These are phyloP conservation scores for Pinus taeda DNA, from an alignment of 75 land plant species.

Conservation along the genomic window DNA sequence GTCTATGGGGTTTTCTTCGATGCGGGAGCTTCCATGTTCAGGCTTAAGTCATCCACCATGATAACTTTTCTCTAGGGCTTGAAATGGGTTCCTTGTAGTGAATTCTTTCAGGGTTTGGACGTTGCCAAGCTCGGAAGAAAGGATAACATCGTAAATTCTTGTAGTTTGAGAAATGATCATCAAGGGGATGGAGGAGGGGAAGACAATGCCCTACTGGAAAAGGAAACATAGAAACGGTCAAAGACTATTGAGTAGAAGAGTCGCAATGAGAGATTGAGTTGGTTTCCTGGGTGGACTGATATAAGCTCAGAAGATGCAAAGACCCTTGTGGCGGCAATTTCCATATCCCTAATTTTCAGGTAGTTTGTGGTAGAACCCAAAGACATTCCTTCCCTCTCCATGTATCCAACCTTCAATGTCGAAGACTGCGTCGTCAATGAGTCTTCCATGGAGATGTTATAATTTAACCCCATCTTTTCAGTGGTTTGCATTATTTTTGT, in stretches of 20 bases:
- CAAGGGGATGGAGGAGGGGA: slow-evolving; percentile 3
- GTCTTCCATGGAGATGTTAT: too few relatives aligned
- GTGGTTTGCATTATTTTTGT: too few relatives aligned
- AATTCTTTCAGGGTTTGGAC: slow-evolving; percentile 14
- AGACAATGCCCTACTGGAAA: not conserved
- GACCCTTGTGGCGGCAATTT: slow-evolving; percentile 49
- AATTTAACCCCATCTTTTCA: too few relatives aligned
- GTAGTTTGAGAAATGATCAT: not conserved
- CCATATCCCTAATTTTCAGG: slow-evolving; percentile 31
- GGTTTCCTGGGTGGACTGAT: slow-evolving; percentile 33
- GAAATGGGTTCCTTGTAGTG: slow-evolving; percentile 55
- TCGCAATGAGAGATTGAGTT: not conserved
- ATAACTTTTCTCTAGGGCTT: slow-evolving; percentile 42
- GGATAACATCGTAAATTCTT: not conserved
- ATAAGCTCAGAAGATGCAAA: slow-evolving; percentile 57
- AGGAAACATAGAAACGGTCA: not conserved
- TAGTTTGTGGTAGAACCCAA: slow-evolving; percentile 58
- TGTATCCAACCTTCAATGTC: slow-evolving; percentile 14
- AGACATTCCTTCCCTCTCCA: slow-evolving; percentile 62
- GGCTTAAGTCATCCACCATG: slow-evolving; percentile 34
- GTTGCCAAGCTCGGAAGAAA: not conserved
- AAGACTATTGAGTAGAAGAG: not conserved
- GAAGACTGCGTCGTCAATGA: too few relatives aligned
- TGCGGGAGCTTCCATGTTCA: not conserved
- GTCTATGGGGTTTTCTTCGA: slow-evolving; percentile 31